Evolutionary conservation across 192 early-diverging fungal species (phyloP), one percentile per base, ranked within the genome.

Genomic region (Diversispora epigaea): DNA sequence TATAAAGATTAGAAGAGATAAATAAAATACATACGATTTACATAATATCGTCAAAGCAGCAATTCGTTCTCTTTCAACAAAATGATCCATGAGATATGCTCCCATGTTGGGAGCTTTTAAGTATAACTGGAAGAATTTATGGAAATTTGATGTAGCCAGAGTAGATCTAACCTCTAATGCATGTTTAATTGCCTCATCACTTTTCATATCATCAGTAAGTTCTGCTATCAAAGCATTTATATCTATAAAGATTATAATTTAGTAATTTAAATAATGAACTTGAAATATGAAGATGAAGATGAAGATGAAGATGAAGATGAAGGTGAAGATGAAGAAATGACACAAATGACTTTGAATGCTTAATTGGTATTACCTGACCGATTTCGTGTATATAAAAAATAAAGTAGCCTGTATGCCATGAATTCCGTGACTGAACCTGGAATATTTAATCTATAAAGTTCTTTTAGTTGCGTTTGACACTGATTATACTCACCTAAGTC

Each of bases 401-500:
- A 99, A 22, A 99, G 80, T 17, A 99, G 91, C 22, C 95, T 86
- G 83, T 99, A 99, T 10, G 94, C 95, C 67, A 89, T 87, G 83
- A 98, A 99, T 80, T 99, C 97, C 83, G 92, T 91, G 8, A 87
- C 85, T 71, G 90, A 83, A 50, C 95, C 96, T 22, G 84, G 77
- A 22, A 94, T 79, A 43, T 89, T 86, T 60, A 87, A 80, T 57
- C 84, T 78, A 78, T 98, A 98, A 25, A 99, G 83, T 52, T 93
- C 87, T 77, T 93, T 95, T 49, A 99, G 82, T 79, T 98, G 95
- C 6, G 93, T 94, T 80, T 96, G 94, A 79, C 96, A 98, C 77
- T 97, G 96, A 75, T 99, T 99, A 83, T 91, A 99, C 85, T 99
- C 97, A 77, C 96, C 96, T 25, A 99, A 84, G 77, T 99, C 97